phyloP scores from a whole-genome alignment of 169 alveolate genomes.

The Besnoitia besnoiti region DNA sequence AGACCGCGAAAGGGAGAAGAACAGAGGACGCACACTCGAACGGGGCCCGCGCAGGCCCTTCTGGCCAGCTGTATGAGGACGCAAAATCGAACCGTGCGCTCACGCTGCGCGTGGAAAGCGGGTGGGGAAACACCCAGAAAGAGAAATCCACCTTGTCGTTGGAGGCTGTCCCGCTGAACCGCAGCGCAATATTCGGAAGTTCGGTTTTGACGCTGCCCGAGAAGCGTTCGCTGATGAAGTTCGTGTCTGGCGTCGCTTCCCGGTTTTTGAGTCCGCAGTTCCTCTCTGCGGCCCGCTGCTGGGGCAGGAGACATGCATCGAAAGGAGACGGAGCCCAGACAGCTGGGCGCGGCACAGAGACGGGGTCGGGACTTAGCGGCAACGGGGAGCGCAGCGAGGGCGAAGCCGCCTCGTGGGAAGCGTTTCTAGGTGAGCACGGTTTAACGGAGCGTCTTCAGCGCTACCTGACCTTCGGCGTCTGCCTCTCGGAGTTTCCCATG shows the following conservation, averaged over 20 bases:
- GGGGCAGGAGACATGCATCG: not conserved
- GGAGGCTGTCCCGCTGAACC: constrained; percentile 52
- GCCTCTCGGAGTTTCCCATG: constrained; percentile 35
- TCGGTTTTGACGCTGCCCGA: constrained; percentile 38
- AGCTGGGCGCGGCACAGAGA: too few relatives aligned
- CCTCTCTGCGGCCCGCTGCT: constrained; percentile 26
- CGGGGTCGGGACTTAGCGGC: not conserved
- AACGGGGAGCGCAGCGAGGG: not conserved
- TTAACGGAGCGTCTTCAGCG: constrained; percentile 60
- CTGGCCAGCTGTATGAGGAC: not conserved
- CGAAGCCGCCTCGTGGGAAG: not conserved
- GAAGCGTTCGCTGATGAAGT: constrained; percentile 65
- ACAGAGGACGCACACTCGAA: not conserved
- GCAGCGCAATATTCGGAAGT: constrained; percentile 62
- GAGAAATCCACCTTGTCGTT: not conserved
- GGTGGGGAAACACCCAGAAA: not conserved
- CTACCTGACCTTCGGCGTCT: constrained; percentile 52
- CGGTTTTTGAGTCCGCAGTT: not conserved
- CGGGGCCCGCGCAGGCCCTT: not conserved
- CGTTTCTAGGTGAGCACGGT: not conserved
- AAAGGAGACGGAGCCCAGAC: too few relatives aligned
- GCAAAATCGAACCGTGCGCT: not conserved
- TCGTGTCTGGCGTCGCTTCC: constrained; percentile 31
- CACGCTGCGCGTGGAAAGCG: not conserved
- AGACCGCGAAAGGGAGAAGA: not conserved